phyloP scores from a whole-genome alignment of 768 basidiomycete species.

The Leucogyrophana mollusca region DNA sequence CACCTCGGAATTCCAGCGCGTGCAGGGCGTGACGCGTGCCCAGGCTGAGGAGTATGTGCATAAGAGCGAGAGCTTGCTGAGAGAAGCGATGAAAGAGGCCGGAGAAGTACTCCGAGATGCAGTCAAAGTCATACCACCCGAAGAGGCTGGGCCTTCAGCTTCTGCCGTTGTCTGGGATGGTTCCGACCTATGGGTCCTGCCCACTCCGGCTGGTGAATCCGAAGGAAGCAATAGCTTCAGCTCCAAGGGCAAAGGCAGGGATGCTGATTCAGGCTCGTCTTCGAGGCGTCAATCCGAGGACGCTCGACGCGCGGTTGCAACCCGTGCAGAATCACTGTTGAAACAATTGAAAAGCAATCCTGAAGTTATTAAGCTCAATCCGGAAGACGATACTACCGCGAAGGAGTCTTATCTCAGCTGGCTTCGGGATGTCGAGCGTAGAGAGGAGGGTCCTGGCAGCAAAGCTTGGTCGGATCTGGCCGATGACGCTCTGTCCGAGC shows the following conservation, averaged over 20 bases:
- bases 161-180: conserved; percentile 73
- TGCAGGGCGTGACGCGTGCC: conserved; percentile 71
- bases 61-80: conserved; percentile 63
- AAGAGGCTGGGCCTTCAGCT: conserved; percentile 36
- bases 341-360: conserved; percentile 73
- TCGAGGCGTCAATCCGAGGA: conserved; percentile 33
- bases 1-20: conserved; percentile 63
- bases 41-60: conserved; percentile 86
- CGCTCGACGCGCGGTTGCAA: conserved; percentile 58
- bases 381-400: conserved; percentile 57
- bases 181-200: conserved; percentile 82
- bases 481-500: conserved; percentile 46
- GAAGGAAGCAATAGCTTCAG: conserved; percentile 13
- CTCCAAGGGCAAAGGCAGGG: conserved; percentile 38
- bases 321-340: conserved; percentile 76
- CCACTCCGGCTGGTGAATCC: conserved; percentile 22
- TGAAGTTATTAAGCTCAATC: conserved; percentile 73
- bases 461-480: conserved; percentile 56
- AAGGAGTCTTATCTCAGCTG: conserved; percentile 58
- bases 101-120: conserved; percentile 83
- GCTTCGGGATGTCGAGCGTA: conserved; percentile 57
- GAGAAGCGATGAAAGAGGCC: conserved; percentile 76
- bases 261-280: conserved; percentile 21
- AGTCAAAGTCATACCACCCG: conserved; percentile 90
- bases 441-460: conserved; percentile 45